Percentiles rank a stretch among this genome's conserved stretches.
phyloP scores from a whole-genome alignment of 1,139 yeast species.

The Pichia sp. region DNA sequence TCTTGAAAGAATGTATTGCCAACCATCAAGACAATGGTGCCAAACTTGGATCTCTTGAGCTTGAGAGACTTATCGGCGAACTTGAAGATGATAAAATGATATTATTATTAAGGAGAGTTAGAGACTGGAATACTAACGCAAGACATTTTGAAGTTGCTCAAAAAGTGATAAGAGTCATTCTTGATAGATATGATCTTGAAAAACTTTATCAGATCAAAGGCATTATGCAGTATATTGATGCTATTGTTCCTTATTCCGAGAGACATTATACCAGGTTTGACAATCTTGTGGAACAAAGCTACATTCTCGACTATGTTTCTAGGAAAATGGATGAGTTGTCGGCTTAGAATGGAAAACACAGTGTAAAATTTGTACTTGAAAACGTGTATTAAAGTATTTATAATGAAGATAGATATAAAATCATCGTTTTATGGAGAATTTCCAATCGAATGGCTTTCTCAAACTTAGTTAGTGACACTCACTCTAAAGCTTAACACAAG shows the following conservation, averaged over 20 bases:
- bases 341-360: conserved; percentile 14
- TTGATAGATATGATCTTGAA: conserved; percentile 47
- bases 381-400: no score
- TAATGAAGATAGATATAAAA: no score
- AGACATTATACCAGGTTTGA: conserved; percentile 76
- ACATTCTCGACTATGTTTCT: conserved; percentile 74
- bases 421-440: no score
- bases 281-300: conserved; percentile 77
- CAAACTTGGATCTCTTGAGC: conserved; percentile 50
- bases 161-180: conserved; percentile 56
- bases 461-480: no score
- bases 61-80: conserved; percentile 57
- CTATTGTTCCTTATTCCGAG: conserved; percentile 76
- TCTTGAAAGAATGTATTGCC: conserved; percentile 49
- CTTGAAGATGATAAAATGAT: conserved; percentile 56
- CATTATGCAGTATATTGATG: conserved; percentile 59
- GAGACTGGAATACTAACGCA: conserved; percentile 94
- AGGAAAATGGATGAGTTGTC: conserved; percentile 57
- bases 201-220: conserved; percentile 60
- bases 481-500: no score
- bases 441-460: no score
- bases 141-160: conserved; percentile 77
- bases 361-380: not conserved
- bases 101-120: conserved; percentile 58
- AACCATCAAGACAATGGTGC: conserved; percentile 40